Base-by-base conservation (phyloP, 2,329 filamentous ascomycete species). In the Arthrinium phaeospermum region DNA sequence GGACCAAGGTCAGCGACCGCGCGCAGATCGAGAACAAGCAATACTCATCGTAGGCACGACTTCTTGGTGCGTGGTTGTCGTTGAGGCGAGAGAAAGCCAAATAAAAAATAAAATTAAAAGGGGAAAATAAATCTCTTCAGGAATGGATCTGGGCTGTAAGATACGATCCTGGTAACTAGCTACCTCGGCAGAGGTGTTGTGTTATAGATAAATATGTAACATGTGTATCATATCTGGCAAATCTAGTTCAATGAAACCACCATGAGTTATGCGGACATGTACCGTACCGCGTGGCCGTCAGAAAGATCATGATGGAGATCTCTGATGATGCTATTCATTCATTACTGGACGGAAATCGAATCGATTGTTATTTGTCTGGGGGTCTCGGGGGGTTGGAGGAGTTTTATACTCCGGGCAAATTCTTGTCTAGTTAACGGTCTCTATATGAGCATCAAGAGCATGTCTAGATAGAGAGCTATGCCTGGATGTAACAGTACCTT, bases 1-100 rank as follows among this genome's bases (percentile, higher is more conserved):
- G 96, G 96, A 85, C 91, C 69, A 86, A 88, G 74, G 95, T 98
- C 69, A 85, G 86, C 46, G 80, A 84, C 73, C 72, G 82, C 78
- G 79, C 85, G 10, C 70, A 67, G 6, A n/a, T 74, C 67, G 68
- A n/a, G 16, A n/a, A 22, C 57, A 22, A 37, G 7, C 41, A 67
- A 74, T 71, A 79, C 77, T 57, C 84, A 68, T 64, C 45, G 47
- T 45, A 51, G 34, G 30, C 22, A n/a, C 30, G 16, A 37, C 7
- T 61, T n/a, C 34, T 41, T 22, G 57, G 30, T n/a, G 34, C 10
- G 19, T 64, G 13, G 34, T 10, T 41, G 34, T 10, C n/a, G 12
- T 41, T 41, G 30, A 16, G 57, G 34, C 57, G 8, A 64, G 57
- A 14, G 34, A 41, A 41, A 19, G 10, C n/a, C n/a, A 41, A n/a